phyloP scores from a whole-genome alignment of 1,284 basidiomycete genomes.

The Ustilago esculenta region DNA sequence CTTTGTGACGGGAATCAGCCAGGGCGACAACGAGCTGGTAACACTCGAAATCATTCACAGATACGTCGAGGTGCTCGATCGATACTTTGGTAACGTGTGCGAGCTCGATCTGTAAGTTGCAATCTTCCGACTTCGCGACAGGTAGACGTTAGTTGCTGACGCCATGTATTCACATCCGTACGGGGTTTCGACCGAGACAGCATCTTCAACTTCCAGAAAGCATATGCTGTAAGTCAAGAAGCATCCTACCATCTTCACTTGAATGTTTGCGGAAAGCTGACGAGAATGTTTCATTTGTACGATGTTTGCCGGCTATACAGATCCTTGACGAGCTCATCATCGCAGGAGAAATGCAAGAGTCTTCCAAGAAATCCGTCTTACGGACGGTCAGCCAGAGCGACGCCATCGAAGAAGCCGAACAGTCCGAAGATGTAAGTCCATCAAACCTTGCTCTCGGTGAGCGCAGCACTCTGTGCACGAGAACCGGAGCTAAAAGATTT shows the following conservation, averaged over 20 bases:
- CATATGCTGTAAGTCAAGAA: no score
- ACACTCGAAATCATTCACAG: conserved; percentile 97
- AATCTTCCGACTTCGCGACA: no score
- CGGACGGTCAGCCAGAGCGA: conserved; percentile 75
- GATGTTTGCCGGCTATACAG: no score
- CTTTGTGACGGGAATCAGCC: conserved; percentile 92
- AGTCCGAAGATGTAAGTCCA: conserved; percentile 65
- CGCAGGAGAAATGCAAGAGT: conserved; percentile 96
- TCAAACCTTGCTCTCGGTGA: no score
- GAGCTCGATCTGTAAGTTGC: conserved; percentile 66
- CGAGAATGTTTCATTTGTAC: no score
- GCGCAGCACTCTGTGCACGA: no score
- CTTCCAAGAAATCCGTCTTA: conserved; percentile 96
- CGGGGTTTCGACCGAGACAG: no score
- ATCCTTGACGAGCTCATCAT: conserved; percentile 94
- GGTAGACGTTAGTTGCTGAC: not conserved
- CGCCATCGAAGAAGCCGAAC: conserved; percentile 67
- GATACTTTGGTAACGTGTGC: conserved; percentile 92
- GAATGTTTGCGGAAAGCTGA: no score
- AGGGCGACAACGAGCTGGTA: conserved; percentile 87
- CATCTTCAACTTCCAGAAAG: conserved; percentile 68
- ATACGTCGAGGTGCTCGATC: conserved; percentile 97
- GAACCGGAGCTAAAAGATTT: no score
- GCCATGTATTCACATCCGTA: conserved; percentile 1
- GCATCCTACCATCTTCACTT: no score